phyloP scores from a whole-genome alignment of 441 rosid genomes.

The Dalechampia spathulata region DNA sequence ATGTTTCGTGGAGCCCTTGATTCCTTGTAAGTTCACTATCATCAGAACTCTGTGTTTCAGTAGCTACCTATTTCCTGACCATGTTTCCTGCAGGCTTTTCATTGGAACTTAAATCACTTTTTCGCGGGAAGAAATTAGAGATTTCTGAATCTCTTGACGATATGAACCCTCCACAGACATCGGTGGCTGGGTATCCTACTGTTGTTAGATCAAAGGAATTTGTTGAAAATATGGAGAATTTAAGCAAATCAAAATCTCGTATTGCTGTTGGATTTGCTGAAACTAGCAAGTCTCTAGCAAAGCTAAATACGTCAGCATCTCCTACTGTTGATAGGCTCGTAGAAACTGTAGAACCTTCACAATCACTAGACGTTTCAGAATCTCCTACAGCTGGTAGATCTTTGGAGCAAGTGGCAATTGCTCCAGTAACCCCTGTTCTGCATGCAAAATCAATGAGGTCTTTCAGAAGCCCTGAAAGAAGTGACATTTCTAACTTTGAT shows the following conservation, averaged over 20 bases:
- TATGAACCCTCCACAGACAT: slow-evolving; percentile 20
- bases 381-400: slow-evolving; percentile 16
- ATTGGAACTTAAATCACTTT: slow-evolving; percentile 34
- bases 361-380: slow-evolving; percentile 21
- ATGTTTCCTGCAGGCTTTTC: slow-evolving; percentile 35
- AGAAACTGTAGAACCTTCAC: slow-evolving; percentile 20
- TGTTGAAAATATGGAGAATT: slow-evolving; percentile 25
- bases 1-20: slow-evolving; percentile 44
- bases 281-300: slow-evolving; percentile 5
- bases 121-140: slow-evolving; percentile 19
- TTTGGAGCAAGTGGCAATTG: slow-evolving; percentile 38
- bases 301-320: slow-evolving; percentile 5
- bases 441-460: slow-evolving; percentile 31
- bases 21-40: slow-evolving; percentile 51
- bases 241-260: slow-evolving; percentile 22
- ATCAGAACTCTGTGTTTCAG: neutral
- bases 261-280: too few species aligned
- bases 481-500: slow-evolving; percentile 21
- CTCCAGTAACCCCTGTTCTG: slow-evolving; percentile 65
- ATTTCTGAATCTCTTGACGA: slow-evolving; percentile 4
- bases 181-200: slow-evolving; percentile 13
- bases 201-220: neutral
- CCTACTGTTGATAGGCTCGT: neutral
- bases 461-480: slow-evolving; percentile 40
- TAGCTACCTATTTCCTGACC: too few species aligned